phyloP scores from a whole-genome alignment of 2,329 filamentous ascomycete species.

The Akanthomyces uredinophilus region DNA sequence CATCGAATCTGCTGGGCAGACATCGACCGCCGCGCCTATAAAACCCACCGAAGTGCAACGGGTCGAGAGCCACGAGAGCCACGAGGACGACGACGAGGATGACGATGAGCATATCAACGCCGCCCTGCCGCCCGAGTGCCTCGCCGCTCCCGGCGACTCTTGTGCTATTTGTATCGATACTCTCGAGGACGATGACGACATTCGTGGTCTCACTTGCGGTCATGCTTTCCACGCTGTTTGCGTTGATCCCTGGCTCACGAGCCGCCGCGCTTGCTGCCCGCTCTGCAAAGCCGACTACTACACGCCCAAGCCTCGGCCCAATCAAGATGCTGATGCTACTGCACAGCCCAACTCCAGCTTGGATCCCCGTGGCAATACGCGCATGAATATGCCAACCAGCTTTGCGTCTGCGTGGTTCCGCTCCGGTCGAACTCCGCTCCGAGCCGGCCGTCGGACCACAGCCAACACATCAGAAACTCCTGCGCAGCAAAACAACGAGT shows the following conservation, averaged over 20 bases:
- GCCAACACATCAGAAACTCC: not conserved
- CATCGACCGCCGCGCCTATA: slow-evolving; percentile 20
- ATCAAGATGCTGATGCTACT: slow-evolving; percentile 37
- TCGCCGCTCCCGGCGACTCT: slow-evolving; percentile 79
- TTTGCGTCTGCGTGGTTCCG: slow-evolving; percentile 37
- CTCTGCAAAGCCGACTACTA: slow-evolving; percentile 99
- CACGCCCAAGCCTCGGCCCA: slow-evolving; percentile 77
- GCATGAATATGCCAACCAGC: slow-evolving; percentile 44
- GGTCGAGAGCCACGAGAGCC: slow-evolving; percentile 41
- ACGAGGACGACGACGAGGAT: slow-evolving; percentile 60
- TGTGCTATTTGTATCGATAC: slow-evolving; percentile 96
- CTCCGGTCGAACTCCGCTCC: slow-evolving; percentile 11
- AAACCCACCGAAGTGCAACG: slow-evolving; percentile 31
- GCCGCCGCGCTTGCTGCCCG: slow-evolving; percentile 88
- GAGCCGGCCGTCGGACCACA: slow-evolving; percentile 2
- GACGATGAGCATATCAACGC: slow-evolving; percentile 79
- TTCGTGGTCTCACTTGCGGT: slow-evolving; percentile 90
- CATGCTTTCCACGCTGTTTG: slow-evolving; percentile 97
- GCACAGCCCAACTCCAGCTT: slow-evolving; percentile 23
- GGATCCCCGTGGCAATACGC: slow-evolving; percentile 35
- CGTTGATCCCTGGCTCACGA: slow-evolving; percentile 94
- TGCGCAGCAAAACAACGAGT: slow-evolving; percentile 15
- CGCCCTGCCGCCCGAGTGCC: slow-evolving; percentile 73
- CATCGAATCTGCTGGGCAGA: slow-evolving; percentile 22
- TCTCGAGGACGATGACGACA: slow-evolving; percentile 91